phyloP scores from a whole-genome alignment of 2,329 filamentous ascomycete species.

The Colletotrichum aenigma region DNA sequence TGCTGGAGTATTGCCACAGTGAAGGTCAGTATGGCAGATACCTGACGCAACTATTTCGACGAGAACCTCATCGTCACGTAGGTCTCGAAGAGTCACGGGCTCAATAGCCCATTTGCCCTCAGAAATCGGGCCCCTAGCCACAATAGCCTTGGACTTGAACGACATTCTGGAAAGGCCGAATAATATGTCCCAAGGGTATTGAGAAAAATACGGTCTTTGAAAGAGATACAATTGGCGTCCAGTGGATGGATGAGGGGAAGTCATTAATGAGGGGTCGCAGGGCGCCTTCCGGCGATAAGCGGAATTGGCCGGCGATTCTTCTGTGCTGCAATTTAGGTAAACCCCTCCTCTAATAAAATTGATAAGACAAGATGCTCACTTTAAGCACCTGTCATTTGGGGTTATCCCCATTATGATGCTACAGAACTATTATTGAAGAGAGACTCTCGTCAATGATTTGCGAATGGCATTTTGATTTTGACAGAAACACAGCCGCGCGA shows the following conservation, averaged over 20 bases:
- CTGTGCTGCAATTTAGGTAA: not conserved
- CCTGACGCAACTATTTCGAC: constrained; percentile 58
- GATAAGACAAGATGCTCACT: not conserved
- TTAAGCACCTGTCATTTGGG: not conserved
- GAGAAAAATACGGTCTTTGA: not conserved
- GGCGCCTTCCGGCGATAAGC: not conserved
- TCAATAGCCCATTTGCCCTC: constrained; percentile 35
- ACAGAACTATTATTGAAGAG: not conserved
- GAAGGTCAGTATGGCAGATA: constrained; percentile 59
- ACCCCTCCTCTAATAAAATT: not conserved
- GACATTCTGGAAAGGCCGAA: constrained; percentile 14
- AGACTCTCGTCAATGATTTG: not conserved
- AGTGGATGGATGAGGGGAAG: not conserved
- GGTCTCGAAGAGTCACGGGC: constrained; percentile 29
- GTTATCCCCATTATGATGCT: not conserved
- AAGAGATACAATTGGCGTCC: not conserved
- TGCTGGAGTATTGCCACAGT: constrained; percentile 40
- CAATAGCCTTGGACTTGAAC: constrained; percentile 31
- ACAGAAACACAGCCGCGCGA: not conserved
- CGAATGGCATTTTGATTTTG: not conserved
- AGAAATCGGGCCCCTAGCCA: constrained; percentile 33
- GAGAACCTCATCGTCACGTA: constrained; percentile 47
- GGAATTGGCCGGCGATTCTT: not conserved
- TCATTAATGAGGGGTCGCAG: not conserved
- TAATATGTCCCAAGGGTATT: not conserved